These are phyloP conservation scores for Sanghuangporus weigelae DNA, from an alignment of 1,284 basidiomycete species.

Conservation along the genomic window DNA sequence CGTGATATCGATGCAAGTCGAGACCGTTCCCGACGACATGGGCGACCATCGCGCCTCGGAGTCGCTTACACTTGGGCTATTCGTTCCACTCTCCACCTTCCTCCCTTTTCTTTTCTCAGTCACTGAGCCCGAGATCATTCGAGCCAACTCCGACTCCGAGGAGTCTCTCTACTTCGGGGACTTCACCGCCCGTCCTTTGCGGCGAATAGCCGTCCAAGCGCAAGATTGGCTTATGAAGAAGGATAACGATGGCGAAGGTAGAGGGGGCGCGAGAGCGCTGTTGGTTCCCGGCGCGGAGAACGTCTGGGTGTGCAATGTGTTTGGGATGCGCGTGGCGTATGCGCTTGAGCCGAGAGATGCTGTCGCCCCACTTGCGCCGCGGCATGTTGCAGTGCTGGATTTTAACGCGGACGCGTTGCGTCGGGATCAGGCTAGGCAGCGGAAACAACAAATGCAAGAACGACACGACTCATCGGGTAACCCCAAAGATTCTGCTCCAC, in stretches of 20 bases:
- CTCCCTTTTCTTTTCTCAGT: slow-evolving; percentile 24
- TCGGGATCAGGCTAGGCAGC: slow-evolving; percentile 21
- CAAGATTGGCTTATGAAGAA: slow-evolving; percentile 43
- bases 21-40: slow-evolving; percentile 19
- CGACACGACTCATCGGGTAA: neutral
- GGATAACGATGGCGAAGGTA: neutral
- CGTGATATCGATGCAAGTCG: slow-evolving; percentile 40
- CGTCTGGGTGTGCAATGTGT: slow-evolving; percentile 57
- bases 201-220: slow-evolving; percentile 32
- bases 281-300: slow-evolving; percentile 28
- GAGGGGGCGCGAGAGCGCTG: slow-evolving; percentile 37
- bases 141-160: neutral
- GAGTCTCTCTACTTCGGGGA: neutral
- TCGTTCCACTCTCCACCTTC: slow-evolving; percentile 44
- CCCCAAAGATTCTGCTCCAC: neutral
- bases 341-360: slow-evolving; percentile 20
- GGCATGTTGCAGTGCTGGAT: slow-evolving; percentile 38
- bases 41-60: slow-evolving; percentile 23
- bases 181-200: neutral
- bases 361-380: slow-evolving; percentile 10
- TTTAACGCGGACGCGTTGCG: slow-evolving; percentile 44
- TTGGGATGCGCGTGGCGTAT: slow-evolving; percentile 42
- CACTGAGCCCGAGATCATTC: slow-evolving; percentile 24
- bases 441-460: neutral
- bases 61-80: slow-evolving; percentile 31